phyloP scores from a whole-genome alignment of 345 rosid species.

The Ceriops decandra region DNA sequence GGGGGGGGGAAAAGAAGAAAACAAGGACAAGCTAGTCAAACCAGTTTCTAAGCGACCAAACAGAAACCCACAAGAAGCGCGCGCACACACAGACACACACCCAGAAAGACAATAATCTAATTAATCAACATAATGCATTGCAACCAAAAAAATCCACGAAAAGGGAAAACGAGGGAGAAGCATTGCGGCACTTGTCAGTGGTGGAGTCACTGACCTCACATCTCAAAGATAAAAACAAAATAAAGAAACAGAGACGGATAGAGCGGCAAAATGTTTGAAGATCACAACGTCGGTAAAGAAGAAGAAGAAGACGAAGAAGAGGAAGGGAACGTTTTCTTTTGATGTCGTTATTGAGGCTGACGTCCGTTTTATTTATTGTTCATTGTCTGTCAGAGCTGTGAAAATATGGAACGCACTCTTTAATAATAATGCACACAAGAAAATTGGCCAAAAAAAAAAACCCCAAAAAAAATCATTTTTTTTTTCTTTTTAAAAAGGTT shows the following conservation, averaged over 20 bases:
- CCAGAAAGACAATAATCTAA: background rate
- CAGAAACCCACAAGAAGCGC: constrained; percentile 9
- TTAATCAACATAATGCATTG: background rate
- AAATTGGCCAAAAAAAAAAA: no score
- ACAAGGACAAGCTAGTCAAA: background rate
- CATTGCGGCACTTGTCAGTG: no score
- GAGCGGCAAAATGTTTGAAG: background rate
- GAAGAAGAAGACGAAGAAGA: background rate
- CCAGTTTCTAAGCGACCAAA: constrained; percentile 11
- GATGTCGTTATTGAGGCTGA: background rate
- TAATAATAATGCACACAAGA: no score
- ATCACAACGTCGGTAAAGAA: background rate
- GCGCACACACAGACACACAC: background rate
- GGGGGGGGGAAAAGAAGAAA: no score
- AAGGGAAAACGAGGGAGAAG: no score
- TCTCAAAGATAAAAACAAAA: background rate
- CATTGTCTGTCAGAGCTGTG: background rate
- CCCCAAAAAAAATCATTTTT: no score
- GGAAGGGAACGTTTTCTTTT: background rate
- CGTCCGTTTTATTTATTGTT: background rate
- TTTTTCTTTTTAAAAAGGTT: background rate
- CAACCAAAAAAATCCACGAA: background rate
- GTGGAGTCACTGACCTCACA: no score
- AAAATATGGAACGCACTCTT: background rate
- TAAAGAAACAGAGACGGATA: background rate